phyloP scores from a whole-genome alignment of 768 basidiomycete genomes.

The Amyloporia xantha region DNA sequence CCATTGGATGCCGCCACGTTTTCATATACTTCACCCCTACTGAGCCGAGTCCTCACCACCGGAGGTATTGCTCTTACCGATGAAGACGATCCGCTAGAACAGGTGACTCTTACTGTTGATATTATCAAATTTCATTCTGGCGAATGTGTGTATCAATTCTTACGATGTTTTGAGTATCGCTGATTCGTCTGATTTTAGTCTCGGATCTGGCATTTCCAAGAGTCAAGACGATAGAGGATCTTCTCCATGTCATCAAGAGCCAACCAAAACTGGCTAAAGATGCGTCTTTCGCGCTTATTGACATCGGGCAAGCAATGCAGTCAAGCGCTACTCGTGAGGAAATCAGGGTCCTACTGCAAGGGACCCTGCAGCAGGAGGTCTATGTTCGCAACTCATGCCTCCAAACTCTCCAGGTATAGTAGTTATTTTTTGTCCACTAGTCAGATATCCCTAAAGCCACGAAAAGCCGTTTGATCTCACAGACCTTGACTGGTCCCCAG shows the following conservation, averaged over 20 bases:
- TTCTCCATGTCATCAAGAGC: slow-evolving; percentile 65
- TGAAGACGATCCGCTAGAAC: slow-evolving; percentile 73
- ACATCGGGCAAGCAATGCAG: slow-evolving; percentile 75
- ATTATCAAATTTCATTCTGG: slow-evolving; percentile 65
- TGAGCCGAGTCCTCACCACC: slow-evolving; percentile 56
- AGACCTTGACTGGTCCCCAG: slow-evolving; percentile 87
- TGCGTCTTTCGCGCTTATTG: slow-evolving; percentile 72
- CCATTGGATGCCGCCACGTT: slow-evolving; percentile 85
- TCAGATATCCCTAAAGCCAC: background rate
- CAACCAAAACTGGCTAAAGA: slow-evolving; percentile 83
- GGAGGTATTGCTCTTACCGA: slow-evolving; percentile 65
- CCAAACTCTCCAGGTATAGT: slow-evolving; percentile 76
- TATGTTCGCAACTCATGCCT: slow-evolving; percentile 84
- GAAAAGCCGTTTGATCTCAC: slow-evolving; percentile 87
- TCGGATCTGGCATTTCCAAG: slow-evolving; percentile 70
- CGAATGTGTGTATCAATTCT: slow-evolving; percentile 50
- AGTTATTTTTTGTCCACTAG: slow-evolving; percentile 9
- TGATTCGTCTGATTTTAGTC: slow-evolving; percentile 37
- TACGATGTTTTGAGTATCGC: slow-evolving; percentile 3
- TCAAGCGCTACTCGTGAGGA: slow-evolving; percentile 61
- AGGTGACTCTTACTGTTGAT: slow-evolving; percentile 67
- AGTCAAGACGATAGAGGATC: slow-evolving; percentile 53
- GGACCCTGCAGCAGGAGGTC: slow-evolving; percentile 79
- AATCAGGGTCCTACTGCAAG: slow-evolving; percentile 55
- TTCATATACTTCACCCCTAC: slow-evolving; percentile 70